Percentiles rank a stretch among this genome's conserved stretches.
phyloP scores from a whole-genome alignment of 1,284 basidiomycete species.

The Apiotrichum gracile region DNA sequence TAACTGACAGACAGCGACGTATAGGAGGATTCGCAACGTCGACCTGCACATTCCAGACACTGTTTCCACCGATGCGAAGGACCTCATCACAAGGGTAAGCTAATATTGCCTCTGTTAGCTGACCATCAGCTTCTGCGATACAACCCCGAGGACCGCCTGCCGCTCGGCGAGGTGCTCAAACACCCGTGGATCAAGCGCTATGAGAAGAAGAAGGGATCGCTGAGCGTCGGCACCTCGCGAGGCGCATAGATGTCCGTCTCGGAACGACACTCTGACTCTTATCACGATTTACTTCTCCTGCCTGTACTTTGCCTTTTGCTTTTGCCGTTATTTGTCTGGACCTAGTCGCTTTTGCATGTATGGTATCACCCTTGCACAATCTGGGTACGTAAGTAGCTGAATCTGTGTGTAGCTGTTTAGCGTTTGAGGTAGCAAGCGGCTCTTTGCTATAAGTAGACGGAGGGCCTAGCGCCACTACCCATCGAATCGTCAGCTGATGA shows the following conservation, averaged over 20 bases:
- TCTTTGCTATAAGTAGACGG: no score
- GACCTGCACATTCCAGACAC: slow-evolving; percentile 69
- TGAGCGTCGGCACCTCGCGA: slow-evolving; percentile 14
- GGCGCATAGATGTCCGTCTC: no score
- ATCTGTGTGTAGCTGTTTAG: no score
- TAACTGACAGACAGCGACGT: slow-evolving; percentile 59
- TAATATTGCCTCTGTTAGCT: neutral
- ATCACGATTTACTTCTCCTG: neutral
- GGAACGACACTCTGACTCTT: neutral
- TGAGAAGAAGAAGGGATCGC: slow-evolving; percentile 35
- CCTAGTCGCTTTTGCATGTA: neutral
- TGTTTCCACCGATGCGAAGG: slow-evolving; percentile 61
- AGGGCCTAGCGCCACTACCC: no score
- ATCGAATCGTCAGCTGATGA: no score
- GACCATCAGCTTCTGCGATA: slow-evolving; percentile 70
- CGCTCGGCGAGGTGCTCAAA: slow-evolving; percentile 69
- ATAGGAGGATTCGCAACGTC: slow-evolving; percentile 61
- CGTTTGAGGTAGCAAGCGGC: no score
- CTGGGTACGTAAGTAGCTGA: no score
- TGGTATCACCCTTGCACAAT: neutral
- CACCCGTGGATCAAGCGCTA: slow-evolving; percentile 94
- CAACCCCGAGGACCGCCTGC: slow-evolving; percentile 73
- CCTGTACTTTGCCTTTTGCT: neutral
- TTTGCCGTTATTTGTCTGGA: neutral
- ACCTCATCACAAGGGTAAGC: slow-evolving; percentile 59